Evolutionary conservation across 805 yeast species (phyloP), one percentile per base, ranked within the genome.

Genomic region (Alloascoidea africana): DNA sequence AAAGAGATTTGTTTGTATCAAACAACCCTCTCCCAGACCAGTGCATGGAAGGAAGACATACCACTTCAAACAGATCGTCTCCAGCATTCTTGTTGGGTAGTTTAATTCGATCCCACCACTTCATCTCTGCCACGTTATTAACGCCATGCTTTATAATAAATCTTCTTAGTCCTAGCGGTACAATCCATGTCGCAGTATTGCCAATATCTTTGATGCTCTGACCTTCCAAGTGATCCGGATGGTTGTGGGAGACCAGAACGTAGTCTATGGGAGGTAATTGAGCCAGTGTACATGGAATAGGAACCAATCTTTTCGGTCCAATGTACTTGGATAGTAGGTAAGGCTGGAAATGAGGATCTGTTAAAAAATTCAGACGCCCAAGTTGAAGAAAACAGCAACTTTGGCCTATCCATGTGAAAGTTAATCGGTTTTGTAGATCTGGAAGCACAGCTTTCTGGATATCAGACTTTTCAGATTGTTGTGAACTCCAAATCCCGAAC

Each of bases 31-130:
- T 59, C 0, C 97, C 97, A 1, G 94, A 81, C 97, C 97, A 89
- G 56, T 89, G 97, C 93, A 80, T 79, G 0, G 96, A 85, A 0
- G 97, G 97, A 0, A 91, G 70, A 54, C 96, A 83, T 1, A 83
- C 87, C 14, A 89, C 63, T 46, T 83, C 86, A 61, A 79, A 86
- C 4, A 62, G 62, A 41, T 75, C 75, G 3, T 52, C 49, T 27
- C n/a, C 18, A 41, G 38, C 5, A 44, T 36, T 16, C 11, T 16
- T 16, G n/a, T 50, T 52, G 3, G 60, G 60, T 38, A 76, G 42
- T 2, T 71, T 59, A 14, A 66, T 64, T 18, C 66, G 58, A 38
- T 86, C 86, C 97, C 97, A 89, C 97, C 97, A 89, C 46, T 79
- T 76, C 74, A 89, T 63, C 52, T 89, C 96, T 1, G 75, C 62